These are phyloP conservation scores for Saccharomycopsis fermentans DNA, from an alignment of 805 yeast genomes.

Conservation along the genomic window DNA sequence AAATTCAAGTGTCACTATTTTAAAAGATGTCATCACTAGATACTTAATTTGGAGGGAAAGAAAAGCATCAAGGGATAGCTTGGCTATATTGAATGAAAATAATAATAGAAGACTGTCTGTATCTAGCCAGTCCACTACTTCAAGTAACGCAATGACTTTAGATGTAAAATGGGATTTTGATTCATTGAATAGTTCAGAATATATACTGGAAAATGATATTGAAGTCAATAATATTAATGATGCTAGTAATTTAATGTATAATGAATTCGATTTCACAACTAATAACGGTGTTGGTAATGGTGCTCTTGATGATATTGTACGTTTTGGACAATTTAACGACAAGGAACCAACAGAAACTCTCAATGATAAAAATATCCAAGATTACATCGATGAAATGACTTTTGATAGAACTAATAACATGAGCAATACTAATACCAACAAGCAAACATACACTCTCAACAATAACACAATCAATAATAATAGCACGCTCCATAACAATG, in stretches of 20 bases:
- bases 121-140: slow-evolving; percentile 8
- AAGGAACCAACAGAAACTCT: slow-evolving; percentile 14
- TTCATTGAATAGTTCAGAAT: slow-evolving; percentile 63
- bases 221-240: slow-evolving; percentile 22
- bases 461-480: slow-evolving; percentile 19
- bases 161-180: slow-evolving; percentile 86
- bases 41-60: slow-evolving; percentile 71
- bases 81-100: slow-evolving; percentile 26
- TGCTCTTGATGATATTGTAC: not conserved
- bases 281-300: not conserved
- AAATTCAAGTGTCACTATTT: slow-evolving; percentile 43
- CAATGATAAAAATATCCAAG: not conserved
- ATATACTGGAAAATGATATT: slow-evolving; percentile 62
- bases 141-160: slow-evolving; percentile 20
- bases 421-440: slow-evolving; percentile 16
- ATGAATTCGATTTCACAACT: not conserved
- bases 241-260: not conserved
- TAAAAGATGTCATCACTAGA: slow-evolving; percentile 67
- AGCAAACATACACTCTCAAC: slow-evolving; percentile 11
- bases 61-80: slow-evolving; percentile 43
- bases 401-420: slow-evolving; percentile 26
- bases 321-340: slow-evolving; percentile 11
- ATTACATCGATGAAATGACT: slow-evolving; percentile 4
- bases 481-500: not conserved
- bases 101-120: slow-evolving; percentile 13